phyloP scores from a whole-genome alignment of 306 rosid genomes.

The Aeschynomene evenia region DNA sequence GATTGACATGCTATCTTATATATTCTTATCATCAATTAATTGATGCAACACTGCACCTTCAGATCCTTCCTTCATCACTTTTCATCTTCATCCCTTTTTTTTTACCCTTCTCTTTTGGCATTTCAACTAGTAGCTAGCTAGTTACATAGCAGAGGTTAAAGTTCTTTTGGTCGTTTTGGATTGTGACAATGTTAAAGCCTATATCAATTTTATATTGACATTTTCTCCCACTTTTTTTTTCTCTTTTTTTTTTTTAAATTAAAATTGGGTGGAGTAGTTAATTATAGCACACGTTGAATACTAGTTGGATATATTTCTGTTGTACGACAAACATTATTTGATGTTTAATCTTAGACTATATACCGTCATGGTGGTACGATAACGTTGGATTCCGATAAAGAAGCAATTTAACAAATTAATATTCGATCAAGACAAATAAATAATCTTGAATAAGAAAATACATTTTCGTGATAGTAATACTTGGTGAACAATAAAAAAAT shows the following conservation, averaged over 20 bases:
- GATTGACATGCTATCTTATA: too few species aligned
- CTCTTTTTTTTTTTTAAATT: background rate
- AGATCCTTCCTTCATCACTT: slow-evolving; percentile 46
- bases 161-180: slow-evolving; percentile 34
- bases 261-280: background rate
- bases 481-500: too few species aligned
- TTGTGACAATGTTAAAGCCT: slow-evolving; percentile 20
- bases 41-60: slow-evolving; percentile 25
- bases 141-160: slow-evolving; percentile 27
- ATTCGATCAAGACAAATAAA: too few species aligned
- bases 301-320: too few species aligned
- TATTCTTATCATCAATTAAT: slow-evolving; percentile 9
- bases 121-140: background rate
- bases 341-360: too few species aligned
- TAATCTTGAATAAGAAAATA: too few species aligned
- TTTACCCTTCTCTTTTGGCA: slow-evolving; percentile 27
- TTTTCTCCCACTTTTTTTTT: background rate
- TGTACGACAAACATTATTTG: too few species aligned
- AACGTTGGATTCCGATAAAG: too few species aligned
- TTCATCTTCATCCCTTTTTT: background rate
- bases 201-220: background rate
- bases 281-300: too few species aligned
- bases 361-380: too few species aligned
- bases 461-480: too few species aligned
- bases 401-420: too few species aligned